Evolutionary conservation across 441 rosid genomes (phyloP).

Genomic region (Populus tomentosa): DNA sequence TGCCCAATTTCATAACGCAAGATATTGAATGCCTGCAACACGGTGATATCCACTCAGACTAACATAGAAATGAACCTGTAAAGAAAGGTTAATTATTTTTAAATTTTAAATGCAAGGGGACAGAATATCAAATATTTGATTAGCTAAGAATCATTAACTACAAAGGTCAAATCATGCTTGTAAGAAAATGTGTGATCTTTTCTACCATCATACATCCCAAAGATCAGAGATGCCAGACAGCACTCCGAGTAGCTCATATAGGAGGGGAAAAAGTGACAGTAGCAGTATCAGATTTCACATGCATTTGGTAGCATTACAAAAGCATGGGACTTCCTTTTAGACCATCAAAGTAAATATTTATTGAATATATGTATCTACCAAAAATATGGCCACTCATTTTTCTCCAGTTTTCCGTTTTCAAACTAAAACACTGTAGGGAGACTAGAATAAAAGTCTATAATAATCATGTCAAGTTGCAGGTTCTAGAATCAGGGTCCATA

Average conservation of each 20-base stretch:
- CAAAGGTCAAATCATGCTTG: not conserved
- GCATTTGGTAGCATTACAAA: not conserved
- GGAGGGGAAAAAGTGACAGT: not conserved
- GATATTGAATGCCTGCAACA: constrained; percentile 65
- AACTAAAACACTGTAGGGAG: not conserved
- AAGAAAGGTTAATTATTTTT: constrained; percentile 20
- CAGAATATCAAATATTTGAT: no score
- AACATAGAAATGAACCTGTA: constrained; percentile 21
- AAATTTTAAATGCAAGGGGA: constrained; percentile 1
- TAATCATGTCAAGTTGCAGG: not conserved
- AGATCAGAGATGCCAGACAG: not conserved
- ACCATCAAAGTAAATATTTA: not conserved
- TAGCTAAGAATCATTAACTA: not conserved
- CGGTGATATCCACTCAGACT: constrained; percentile 16
- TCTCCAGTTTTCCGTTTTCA: not conserved
- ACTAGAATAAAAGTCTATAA: not conserved
- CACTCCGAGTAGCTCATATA: not conserved
- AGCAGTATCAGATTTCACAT: not conserved
- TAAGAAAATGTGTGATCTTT: not conserved
- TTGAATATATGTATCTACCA: not conserved
- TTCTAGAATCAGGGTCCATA: not conserved
- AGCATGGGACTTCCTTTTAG: not conserved
- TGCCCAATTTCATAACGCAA: constrained; percentile 70
- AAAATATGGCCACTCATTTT: not conserved
- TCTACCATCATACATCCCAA: not conserved